A percentile compares a stretch with the other conserved stretches of the same genome.
phyloP scores from a whole-genome alignment of 306 rosid genomes.

The Biancaea sappan region DNA sequence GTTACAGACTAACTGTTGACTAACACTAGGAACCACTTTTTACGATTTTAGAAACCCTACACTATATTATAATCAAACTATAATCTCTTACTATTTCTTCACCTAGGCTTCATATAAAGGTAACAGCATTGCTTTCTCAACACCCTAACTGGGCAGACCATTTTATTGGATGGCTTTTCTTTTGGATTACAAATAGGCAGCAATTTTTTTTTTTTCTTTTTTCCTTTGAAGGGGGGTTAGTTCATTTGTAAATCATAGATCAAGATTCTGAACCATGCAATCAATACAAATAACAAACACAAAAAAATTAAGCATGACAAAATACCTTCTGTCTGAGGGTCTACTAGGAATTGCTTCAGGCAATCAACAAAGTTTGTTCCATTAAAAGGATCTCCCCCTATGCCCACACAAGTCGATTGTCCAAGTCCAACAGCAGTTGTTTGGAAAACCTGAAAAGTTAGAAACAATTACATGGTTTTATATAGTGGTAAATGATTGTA shows the following conservation, averaged over 20 bases:
- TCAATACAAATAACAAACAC: not conserved
- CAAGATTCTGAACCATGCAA: not conserved
- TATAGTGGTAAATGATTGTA: constrained; percentile 22
- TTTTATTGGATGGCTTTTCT: not conserved
- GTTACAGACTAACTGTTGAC: no score
- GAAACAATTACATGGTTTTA: constrained; percentile 21
- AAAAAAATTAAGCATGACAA: constrained; percentile 12
- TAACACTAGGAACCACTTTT: no score
- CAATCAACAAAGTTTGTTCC: constrained; percentile 99
- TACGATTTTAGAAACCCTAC: no score
- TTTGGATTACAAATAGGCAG: not conserved
- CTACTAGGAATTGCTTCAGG: constrained; percentile 71
- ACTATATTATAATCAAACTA: no score
- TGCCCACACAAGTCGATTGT: constrained; percentile 99
- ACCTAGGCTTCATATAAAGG: not conserved
- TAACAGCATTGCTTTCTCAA: not conserved
- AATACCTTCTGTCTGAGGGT: constrained; percentile 96
- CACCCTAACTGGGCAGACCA: not conserved
- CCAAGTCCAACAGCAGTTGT: constrained; percentile 99
- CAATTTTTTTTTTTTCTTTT: not conserved
- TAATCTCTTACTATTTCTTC: not conserved
- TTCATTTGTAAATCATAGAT: not conserved
- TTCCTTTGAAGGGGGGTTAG: not conserved
- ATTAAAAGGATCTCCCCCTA: constrained; percentile 98
- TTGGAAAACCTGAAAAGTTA: constrained; percentile 80